Conservation (phyloP, 2,329 filamentous ascomycete species). For the Paraphoma chrysanthemicola region DNA sequence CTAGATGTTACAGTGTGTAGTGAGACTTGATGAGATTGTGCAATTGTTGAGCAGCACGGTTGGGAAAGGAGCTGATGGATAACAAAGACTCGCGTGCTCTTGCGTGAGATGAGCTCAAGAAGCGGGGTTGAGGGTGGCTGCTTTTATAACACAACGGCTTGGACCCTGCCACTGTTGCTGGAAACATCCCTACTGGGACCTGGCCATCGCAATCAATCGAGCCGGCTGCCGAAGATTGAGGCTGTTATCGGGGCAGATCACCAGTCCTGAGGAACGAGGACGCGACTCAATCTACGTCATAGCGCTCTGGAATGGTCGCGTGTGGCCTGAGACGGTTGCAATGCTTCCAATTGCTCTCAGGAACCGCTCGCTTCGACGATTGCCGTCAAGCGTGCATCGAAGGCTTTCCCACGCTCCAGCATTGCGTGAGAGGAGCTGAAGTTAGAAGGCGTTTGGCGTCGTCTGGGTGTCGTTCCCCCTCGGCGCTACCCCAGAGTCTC, state of each 20-base stretch:
- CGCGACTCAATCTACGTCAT: slow-evolving; percentile 15
- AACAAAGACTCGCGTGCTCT: slow-evolving; percentile 21
- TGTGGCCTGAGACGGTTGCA: background rate
- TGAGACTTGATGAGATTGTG: slow-evolving; percentile 1
- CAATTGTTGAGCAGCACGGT: slow-evolving; percentile 3
- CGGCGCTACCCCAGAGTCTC: background rate
- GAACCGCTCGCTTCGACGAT: background rate
- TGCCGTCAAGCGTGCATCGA: background rate
- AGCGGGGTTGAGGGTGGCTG: slow-evolving; percentile 21
- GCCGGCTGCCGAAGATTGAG: slow-evolving; percentile 4
- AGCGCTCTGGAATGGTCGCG: slow-evolving; percentile 18
- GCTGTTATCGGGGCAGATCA: slow-evolving; percentile 9
- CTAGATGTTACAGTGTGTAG: slow-evolving; percentile 8
- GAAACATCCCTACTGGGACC: slow-evolving; percentile 13
- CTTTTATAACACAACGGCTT: slow-evolving; percentile 17
- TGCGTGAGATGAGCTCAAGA: slow-evolving; percentile 12
- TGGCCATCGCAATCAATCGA: slow-evolving; percentile 1
- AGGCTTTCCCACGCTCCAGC: background rate
- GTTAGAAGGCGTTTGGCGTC: background rate
- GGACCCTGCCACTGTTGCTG: slow-evolving; percentile 10
- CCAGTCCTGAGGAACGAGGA: slow-evolving; percentile 10
- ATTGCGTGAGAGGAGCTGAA: background rate
- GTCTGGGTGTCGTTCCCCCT: background rate
- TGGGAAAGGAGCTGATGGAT: slow-evolving; percentile 18
- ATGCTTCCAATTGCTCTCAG: background rate